Percentiles rank a stretch among this genome's conserved stretches.
Conservation (phyloP, 2,329 filamentous ascomycete genomes). For the Cercospora sp. region DNA sequence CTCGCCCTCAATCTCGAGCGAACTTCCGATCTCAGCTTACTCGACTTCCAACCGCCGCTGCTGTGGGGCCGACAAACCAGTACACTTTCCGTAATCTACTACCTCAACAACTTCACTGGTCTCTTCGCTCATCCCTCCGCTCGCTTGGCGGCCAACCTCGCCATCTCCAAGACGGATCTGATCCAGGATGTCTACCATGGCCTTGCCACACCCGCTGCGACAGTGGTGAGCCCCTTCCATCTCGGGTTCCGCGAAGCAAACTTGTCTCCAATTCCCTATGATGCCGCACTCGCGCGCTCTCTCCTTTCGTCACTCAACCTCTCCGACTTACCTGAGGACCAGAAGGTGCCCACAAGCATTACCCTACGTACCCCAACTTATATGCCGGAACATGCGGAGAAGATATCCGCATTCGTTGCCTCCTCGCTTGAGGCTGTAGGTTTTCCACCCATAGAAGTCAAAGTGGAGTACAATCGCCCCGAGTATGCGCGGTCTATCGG, state of each 20-base stretch:
- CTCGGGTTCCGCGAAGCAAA: slow-evolving; percentile 8
- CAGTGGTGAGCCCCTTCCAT: slow-evolving; percentile 16
- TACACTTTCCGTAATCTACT: slow-evolving; percentile 16
- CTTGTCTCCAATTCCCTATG: slow-evolving; percentile 12
- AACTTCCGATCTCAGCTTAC: slow-evolving; percentile 6
- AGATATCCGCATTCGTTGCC: slow-evolving; percentile 15
- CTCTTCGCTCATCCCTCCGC: slow-evolving; percentile 13
- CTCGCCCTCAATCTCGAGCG: slow-evolving; percentile 17
- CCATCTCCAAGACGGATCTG: slow-evolving; percentile 7
- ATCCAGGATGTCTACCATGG: slow-evolving; percentile 14
- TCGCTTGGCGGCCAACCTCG: slow-evolving; percentile 14
- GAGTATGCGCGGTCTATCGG: slow-evolving; percentile 17
- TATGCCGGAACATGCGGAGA: slow-evolving; percentile 18
- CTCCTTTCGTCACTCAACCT: neutral
- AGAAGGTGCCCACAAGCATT: neutral
- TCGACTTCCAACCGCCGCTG: slow-evolving; percentile 12
- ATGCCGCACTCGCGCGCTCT: slow-evolving; percentile 4
- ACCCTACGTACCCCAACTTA: slow-evolving; percentile 12
- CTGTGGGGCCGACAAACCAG: slow-evolving; percentile 14
- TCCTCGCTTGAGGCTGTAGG: slow-evolving; percentile 9
- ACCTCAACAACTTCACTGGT: slow-evolving; percentile 15
- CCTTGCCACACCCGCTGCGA: slow-evolving; percentile 11
- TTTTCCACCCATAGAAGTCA: slow-evolving; percentile 5
- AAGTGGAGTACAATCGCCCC: slow-evolving; percentile 15
- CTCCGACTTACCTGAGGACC: neutral